These are phyloP conservation scores for Pelargonium cotyledonis DNA, from an alignment of 441 rosid genomes.

Conservation along the genomic window DNA sequence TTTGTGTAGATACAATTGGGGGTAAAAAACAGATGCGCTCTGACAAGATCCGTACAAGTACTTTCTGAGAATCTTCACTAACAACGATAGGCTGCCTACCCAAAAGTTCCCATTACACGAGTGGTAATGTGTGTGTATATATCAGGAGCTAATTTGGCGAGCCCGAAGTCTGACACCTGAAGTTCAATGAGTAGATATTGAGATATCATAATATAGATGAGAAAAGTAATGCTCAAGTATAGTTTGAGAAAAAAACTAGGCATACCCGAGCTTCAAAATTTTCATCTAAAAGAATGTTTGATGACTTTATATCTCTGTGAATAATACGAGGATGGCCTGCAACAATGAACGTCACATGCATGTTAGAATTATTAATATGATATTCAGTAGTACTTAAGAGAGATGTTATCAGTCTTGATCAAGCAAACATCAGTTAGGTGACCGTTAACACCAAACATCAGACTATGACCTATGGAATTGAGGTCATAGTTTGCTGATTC, in stretches of 20 bases:
- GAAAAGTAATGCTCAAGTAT: slow-evolving; percentile 8
- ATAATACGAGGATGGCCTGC: slow-evolving; percentile 88
- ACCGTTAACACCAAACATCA: not conserved
- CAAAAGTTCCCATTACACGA: slow-evolving; percentile 97
- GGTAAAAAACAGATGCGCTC: no score
- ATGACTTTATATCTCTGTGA: no score
- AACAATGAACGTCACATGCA: slow-evolving; percentile 8
- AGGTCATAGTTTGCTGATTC: no score
- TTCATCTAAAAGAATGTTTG: slow-evolving; percentile 85
- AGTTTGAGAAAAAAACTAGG: slow-evolving; percentile 13
- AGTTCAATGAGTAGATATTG: slow-evolving; percentile 15
- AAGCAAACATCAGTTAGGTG: not conserved
- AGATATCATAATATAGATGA: slow-evolving; percentile 20
- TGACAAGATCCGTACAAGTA: not conserved
- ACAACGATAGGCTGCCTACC: slow-evolving; percentile 40
- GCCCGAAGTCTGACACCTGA: slow-evolving; percentile 97
- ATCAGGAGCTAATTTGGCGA: slow-evolving; percentile 89
- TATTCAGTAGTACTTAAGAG: slow-evolving; percentile 8
- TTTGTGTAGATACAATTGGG: no score
- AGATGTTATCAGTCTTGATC: not conserved
- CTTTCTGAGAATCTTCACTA: slow-evolving; percentile 4
- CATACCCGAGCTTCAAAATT: slow-evolving; percentile 80
- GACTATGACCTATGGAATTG: not conserved
- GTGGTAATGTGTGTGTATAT: slow-evolving; percentile 82
- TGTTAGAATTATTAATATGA: slow-evolving; percentile 6